These are phyloP conservation scores for Carex parvula DNA, from an alignment of 176 grass and related monocot species.

Conservation along the genomic window DNA sequence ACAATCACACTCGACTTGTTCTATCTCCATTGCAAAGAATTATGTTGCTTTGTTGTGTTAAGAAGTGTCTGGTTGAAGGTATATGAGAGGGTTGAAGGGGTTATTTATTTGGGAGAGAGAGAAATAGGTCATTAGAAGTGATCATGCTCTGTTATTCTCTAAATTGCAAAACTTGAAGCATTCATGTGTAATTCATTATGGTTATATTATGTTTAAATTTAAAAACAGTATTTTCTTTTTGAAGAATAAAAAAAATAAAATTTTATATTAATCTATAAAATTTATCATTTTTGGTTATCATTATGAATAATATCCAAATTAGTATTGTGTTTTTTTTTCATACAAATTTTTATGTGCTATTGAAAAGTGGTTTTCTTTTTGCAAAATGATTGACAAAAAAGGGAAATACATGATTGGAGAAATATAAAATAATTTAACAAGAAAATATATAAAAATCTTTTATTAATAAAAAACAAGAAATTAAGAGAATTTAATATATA, in stretches of 20 bases:
- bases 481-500: not conserved
- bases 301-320: not conserved
- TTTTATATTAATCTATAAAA: not conserved
- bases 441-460: not conserved
- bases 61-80: constrained; percentile 26
- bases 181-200: not conserved
- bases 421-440: not conserved
- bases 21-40: constrained; percentile 62
- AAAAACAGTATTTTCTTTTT: not conserved
- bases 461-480: not conserved
- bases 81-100: constrained; percentile 43
- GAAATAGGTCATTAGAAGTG: constrained; percentile 25
- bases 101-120: constrained; percentile 54
- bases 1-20: constrained; percentile 80
- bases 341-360: not conserved
- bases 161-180: not conserved
- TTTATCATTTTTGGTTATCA: not conserved
- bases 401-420: not conserved
- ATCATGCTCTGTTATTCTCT: not conserved
- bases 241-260: not conserved
- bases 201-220: not conserved
- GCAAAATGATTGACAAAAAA: not conserved
- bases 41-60: constrained; percentile 12
- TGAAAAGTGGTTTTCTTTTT: not conserved
- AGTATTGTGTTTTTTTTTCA: not conserved